Evolutionary conservation across 345 rosid genomes (phyloP).

Genomic region (Brassica juncea): DNA sequence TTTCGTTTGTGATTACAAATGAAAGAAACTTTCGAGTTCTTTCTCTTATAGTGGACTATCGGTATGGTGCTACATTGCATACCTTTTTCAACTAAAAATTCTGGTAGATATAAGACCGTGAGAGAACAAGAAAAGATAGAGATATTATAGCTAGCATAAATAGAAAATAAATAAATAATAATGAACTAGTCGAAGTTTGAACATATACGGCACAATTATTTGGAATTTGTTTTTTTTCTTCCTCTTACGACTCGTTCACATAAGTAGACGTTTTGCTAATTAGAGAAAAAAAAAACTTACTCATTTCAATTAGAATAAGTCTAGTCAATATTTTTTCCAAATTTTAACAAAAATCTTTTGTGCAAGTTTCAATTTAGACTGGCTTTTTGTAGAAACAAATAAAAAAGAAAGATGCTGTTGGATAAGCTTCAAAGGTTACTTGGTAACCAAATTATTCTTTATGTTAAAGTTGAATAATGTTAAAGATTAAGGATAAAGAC

Average conservation of each 20-base stretch:
- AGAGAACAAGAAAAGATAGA: neutral
- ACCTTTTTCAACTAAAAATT: neutral
- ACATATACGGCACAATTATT: neutral
- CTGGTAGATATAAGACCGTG: slow-evolving; percentile 8
- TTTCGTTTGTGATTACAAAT: slow-evolving; percentile 27
- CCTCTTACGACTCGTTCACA: slow-evolving; percentile 16
- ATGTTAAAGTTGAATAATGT: no score
- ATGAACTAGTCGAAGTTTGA: slow-evolving; percentile 19
- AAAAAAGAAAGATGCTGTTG: slow-evolving; percentile 16
- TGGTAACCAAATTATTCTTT: no score
- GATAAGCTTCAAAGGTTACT: no score
- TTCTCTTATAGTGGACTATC: slow-evolving; percentile 27
- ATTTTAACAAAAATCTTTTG: neutral
- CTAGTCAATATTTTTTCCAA: slow-evolving; percentile 23
- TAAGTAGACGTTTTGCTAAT: slow-evolving; percentile 21
- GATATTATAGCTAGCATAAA: neutral
- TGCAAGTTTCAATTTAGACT: slow-evolving; percentile 12
- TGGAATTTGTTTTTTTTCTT: neutral
- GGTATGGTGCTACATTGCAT: neutral
- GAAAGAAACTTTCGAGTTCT: slow-evolving; percentile 29
- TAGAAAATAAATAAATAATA: neutral
- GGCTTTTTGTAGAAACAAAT: neutral
- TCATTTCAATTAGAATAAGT: slow-evolving; percentile 3
- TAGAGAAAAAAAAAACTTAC: neutral
- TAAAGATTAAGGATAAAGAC: no score